These are phyloP conservation scores for Glycine soja DNA, from an alignment of 306 rosid species.

Conservation along the genomic window DNA sequence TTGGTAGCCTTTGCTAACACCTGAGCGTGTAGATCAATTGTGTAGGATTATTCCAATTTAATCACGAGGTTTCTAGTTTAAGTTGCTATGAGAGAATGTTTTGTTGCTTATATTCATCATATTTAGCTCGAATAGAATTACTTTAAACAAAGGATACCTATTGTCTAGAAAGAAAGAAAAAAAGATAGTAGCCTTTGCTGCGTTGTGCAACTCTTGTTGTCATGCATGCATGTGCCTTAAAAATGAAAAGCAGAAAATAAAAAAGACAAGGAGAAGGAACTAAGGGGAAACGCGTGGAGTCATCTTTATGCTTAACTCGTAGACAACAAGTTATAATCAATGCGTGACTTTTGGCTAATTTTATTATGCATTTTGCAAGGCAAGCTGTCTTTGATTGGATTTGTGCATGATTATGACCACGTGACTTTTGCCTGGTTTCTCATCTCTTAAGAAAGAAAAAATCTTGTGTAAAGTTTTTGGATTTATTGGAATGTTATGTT, in stretches of 20 bases:
- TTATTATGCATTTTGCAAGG: background rate
- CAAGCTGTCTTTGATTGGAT: slow-evolving; percentile 34
- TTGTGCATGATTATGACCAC: slow-evolving; percentile 18
- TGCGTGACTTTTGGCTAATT: slow-evolving; percentile 15
- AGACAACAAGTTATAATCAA: slow-evolving; percentile 33
- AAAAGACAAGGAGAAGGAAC: background rate
- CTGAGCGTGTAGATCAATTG: too few species aligned
- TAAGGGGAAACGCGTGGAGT: background rate
- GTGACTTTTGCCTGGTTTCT: slow-evolving; percentile 33
- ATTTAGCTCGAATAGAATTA: too few species aligned
- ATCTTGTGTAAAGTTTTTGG: background rate
- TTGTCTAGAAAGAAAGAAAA: too few species aligned
- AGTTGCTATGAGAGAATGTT: too few species aligned
- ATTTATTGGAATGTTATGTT: background rate
- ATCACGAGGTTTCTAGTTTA: too few species aligned
- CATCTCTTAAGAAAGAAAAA: background rate
- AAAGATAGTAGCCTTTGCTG: too few species aligned
- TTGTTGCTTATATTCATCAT: too few species aligned
- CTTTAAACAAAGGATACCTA: too few species aligned
- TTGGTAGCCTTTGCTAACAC: too few species aligned
- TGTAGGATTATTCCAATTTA: too few species aligned
- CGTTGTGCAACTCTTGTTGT: slow-evolving; percentile 42
- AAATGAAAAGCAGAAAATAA: background rate
- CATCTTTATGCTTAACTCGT: slow-evolving; percentile 3
- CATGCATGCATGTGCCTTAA: slow-evolving; percentile 8